Percentiles rank a stretch among this genome's conserved stretches.
phyloP scores from a whole-genome alignment of 352 stramenopile species.

The Globisporangium barbulae region DNA sequence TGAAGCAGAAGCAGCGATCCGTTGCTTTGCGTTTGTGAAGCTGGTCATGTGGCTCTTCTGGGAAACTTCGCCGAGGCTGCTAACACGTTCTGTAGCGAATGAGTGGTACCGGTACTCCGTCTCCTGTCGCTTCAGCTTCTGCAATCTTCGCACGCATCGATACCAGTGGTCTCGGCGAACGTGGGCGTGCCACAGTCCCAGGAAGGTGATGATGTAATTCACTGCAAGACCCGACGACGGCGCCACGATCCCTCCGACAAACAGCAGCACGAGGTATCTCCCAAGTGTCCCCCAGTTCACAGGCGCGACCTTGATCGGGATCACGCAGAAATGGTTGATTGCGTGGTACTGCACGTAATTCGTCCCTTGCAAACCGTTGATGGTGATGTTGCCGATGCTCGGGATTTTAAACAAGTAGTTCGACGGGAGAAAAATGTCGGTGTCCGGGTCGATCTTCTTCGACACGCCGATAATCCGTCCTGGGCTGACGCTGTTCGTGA shows the following conservation, averaged over 20 bases:
- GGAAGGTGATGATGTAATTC: conserved; percentile 80
- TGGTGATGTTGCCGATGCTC: conserved; percentile 42
- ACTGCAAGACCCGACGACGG: conserved; percentile 54
- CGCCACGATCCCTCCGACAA: conserved; percentile 70
- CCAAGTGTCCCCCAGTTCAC: conserved; percentile 56
- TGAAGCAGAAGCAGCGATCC: conserved; percentile 17
- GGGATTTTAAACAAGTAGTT: conserved; percentile 27
- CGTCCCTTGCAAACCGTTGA: conserved; percentile 43
- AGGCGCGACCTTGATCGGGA: conserved; percentile 51
- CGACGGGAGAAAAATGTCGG: conserved; percentile 47
- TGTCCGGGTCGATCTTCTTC: conserved; percentile 56
- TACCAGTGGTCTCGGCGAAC: conserved; percentile 85
- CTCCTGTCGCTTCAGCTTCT: conserved; percentile 77
- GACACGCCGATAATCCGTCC: conserved; percentile 58
- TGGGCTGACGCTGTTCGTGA: conserved; percentile 55
- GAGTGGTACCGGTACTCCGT: conserved; percentile 73
- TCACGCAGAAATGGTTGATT: conserved; percentile 54
- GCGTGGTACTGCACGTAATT: conserved; percentile 43
- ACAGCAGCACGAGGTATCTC: conserved; percentile 68
- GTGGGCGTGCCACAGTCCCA: conserved; percentile 81
- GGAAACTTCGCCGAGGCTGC: conserved; percentile 26
- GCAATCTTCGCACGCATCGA: conserved; percentile 62
- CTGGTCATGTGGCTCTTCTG: conserved; percentile 25
- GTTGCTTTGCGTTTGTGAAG: conserved; percentile 30
- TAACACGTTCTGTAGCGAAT: conserved; percentile 67